Conservation (phyloP, 495 filamentous ascomycete species). For the Penicillium argentinense region DNA sequence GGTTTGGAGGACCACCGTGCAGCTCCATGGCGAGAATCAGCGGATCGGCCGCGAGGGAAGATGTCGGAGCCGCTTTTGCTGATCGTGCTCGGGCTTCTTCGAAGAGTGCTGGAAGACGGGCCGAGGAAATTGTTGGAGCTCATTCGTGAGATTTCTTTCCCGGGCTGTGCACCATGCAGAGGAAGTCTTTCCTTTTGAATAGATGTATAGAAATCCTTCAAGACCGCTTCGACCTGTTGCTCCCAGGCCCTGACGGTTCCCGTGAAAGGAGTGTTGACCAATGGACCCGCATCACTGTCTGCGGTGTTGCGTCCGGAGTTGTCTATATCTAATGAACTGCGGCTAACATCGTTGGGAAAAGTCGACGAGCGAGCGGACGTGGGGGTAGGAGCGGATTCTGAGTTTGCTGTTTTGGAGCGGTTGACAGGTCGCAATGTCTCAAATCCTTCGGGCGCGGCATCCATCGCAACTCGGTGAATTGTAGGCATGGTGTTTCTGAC, state of each 20-base stretch:
- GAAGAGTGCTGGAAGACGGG: constrained; percentile 57
- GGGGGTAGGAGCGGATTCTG: constrained; percentile 13
- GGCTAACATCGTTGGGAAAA: constrained; percentile 21
- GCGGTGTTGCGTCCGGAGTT: constrained; percentile 31
- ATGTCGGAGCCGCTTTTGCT: constrained; percentile 85
- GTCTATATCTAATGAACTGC: constrained; percentile 19
- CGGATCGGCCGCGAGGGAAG: constrained; percentile 67
- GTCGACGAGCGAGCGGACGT: constrained; percentile 24
- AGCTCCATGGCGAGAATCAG: constrained; percentile 64
- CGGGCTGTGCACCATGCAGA: constrained; percentile 64
- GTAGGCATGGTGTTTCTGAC: constrained; percentile 96
- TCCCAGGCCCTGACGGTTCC: constrained; percentile 84
- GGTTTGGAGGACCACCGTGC: constrained; percentile 82
- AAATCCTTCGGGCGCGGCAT: constrained; percentile 66
- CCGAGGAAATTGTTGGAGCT: constrained; percentile 49
- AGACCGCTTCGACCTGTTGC: constrained; percentile 79
- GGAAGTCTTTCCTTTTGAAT: constrained; percentile 85
- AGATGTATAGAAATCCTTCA: constrained; percentile 89
- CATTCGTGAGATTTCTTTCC: constrained; percentile 38
- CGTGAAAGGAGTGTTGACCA: constrained; percentile 77
- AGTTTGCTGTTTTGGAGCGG: constrained; percentile 26
- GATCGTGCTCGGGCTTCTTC: constrained; percentile 82
- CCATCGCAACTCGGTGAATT: constrained; percentile 70
- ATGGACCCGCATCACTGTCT: constrained; percentile 47
- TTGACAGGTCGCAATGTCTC: constrained; percentile 52